Conservation (phyloP, 176 grass and related monocot genomes). For the Canna indica region DNA sequence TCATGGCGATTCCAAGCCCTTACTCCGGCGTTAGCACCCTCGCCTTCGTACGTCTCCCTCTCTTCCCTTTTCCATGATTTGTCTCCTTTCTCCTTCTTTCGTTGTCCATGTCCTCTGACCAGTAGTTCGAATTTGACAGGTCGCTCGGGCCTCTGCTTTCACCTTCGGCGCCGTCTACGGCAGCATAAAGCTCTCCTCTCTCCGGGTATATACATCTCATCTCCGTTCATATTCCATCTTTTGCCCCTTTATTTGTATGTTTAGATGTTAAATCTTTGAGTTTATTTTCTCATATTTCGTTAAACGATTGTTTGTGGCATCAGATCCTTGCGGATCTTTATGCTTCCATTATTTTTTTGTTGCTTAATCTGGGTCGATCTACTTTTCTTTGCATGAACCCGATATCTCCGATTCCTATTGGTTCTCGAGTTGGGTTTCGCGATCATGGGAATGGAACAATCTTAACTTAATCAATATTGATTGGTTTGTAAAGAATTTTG, state of each 20-base stretch:
- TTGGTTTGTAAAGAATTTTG: too few relatives aligned
- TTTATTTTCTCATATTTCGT: not conserved
- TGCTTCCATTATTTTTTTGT: not conserved
- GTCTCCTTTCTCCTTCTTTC: not conserved
- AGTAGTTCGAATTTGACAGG: not conserved
- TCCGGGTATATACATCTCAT: conserved; percentile 1
- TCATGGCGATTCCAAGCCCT: not conserved
- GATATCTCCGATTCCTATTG: not conserved
- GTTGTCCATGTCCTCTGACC: not conserved
- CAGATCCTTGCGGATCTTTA: not conserved
- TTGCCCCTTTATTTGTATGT: not conserved
- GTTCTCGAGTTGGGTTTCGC: not conserved
- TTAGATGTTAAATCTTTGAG: not conserved
- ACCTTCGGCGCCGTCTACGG: conserved; percentile 6
- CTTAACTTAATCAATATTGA: too few relatives aligned
- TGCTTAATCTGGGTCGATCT: not conserved
- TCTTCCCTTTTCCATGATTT: not conserved
- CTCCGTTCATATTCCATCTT: not conserved
- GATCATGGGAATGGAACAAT: too few relatives aligned
- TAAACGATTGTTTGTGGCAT: not conserved
- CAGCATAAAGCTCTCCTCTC: conserved; percentile 9
- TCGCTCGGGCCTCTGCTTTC: conserved; percentile 8
- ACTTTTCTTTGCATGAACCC: not conserved
- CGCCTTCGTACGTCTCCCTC: not conserved
- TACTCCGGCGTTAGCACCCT: conserved; percentile 8